Evolutionary conservation across 2,329 filamentous ascomycete species (phyloP).

Genomic region (Onygena corvina): DNA sequence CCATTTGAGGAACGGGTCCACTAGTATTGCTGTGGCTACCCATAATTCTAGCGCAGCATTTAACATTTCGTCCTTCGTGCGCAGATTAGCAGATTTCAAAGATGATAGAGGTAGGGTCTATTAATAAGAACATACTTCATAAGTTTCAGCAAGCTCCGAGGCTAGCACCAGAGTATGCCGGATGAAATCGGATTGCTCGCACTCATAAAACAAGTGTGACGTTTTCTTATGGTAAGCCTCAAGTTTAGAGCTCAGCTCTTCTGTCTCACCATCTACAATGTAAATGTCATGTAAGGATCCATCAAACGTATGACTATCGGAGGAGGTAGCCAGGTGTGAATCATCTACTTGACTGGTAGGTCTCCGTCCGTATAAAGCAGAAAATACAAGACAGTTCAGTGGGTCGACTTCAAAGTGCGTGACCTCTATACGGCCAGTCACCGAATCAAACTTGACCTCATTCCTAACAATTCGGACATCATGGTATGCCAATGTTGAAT

Average conservation of each 20-base stretch:
- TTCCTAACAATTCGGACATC: constrained; percentile 39
- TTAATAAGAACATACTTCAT: constrained; percentile 24
- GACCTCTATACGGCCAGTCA: constrained; percentile 43
- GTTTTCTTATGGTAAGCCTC: constrained; percentile 44
- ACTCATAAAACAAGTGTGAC: constrained; percentile 35
- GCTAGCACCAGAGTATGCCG: constrained; percentile 37
- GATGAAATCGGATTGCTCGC: constrained; percentile 42
- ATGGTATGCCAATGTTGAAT: constrained; percentile 42
- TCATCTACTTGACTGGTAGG: constrained; percentile 28
- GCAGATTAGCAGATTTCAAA: neutral
- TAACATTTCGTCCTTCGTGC: constrained; percentile 36
- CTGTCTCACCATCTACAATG: constrained; percentile 39
- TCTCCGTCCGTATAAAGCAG: constrained; percentile 31
- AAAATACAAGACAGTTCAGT: constrained; percentile 38
- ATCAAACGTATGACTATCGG: constrained; percentile 19
- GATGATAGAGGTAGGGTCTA: neutral
- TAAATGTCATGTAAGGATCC: constrained; percentile 33
- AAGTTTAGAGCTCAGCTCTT: constrained; percentile 41
- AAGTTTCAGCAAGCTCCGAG: constrained; percentile 27
- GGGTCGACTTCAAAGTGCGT: constrained; percentile 44
- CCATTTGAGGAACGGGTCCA: constrained; percentile 38
- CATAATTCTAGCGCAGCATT: constrained; percentile 44
- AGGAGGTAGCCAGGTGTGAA: constrained; percentile 31
- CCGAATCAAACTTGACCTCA: constrained; percentile 38
- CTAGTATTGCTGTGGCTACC: constrained; percentile 44